Conservation (phyloP, 2,329 filamentous ascomycete genomes). For the Botryosphaeria dothidea region DNA sequence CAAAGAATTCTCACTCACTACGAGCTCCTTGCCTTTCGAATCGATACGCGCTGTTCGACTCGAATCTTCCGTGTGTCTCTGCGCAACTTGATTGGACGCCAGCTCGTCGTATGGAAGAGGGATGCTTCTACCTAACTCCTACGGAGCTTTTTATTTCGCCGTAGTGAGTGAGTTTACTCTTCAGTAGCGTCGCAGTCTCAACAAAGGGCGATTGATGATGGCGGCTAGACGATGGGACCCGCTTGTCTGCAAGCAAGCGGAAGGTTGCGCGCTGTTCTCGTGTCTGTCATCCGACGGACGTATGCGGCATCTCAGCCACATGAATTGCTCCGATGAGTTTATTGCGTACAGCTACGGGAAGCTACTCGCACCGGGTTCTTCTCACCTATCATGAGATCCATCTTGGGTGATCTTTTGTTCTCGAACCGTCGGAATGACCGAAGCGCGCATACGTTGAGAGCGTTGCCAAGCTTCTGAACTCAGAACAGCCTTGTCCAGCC, state of each 20-base stretch:
- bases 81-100: neutral
- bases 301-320: conserved; percentile 1
- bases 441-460: neutral
- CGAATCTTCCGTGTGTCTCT: neutral
- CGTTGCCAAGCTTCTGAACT: conserved; percentile 6
- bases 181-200: neutral
- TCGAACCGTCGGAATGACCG: neutral
- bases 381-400: neutral
- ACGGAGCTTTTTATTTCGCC: no score
- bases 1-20: neutral
- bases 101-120: neutral
- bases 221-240: neutral
- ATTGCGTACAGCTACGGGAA: neutral
- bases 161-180: neutral
- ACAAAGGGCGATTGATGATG: neutral
- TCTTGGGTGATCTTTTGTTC: neutral
- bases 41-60: neutral
- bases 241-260: conserved; percentile 2
- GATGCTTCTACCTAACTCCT: neutral
- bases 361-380: neutral
- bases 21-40: neutral
- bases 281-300: neutral
- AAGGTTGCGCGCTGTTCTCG: neutral
- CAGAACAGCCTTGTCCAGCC: neutral
- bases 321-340: neutral